phyloP scores from a whole-genome alignment of 305 asterid species.

The Solanum aculeatissimum region DNA sequence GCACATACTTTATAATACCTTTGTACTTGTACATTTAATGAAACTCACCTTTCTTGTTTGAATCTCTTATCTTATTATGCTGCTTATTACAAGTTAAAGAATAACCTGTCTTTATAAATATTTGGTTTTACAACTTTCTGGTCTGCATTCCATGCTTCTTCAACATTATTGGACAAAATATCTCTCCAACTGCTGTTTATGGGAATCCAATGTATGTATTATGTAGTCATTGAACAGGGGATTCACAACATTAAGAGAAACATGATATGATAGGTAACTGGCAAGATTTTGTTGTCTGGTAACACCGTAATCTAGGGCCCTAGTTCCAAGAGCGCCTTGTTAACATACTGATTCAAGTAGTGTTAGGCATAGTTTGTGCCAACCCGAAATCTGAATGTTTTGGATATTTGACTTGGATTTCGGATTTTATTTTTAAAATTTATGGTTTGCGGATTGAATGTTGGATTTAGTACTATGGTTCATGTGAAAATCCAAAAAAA shows the following conservation, averaged over 20 bases:
- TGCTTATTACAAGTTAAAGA: background rate
- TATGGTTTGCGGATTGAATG: background rate
- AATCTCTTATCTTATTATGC: background rate
- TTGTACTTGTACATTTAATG: background rate
- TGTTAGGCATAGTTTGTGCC: background rate
- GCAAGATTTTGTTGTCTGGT: background rate
- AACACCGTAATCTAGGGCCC: background rate
- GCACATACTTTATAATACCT: background rate
- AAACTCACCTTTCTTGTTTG: background rate
- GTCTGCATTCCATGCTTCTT: background rate
- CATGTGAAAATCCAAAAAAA: background rate
- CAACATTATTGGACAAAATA: background rate
- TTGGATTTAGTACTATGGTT: background rate
- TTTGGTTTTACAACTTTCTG: background rate
- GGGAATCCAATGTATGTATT: background rate
- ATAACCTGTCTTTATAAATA: background rate
- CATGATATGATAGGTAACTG: background rate
- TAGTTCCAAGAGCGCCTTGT: background rate
- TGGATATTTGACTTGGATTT: background rate
- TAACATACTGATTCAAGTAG: no score
- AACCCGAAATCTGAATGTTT: background rate
- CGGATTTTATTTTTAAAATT: background rate
- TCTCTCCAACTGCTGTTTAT: background rate
- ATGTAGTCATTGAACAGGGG: background rate
- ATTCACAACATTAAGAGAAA: background rate